A percentile compares a stretch with the other conserved stretches of the same genome.
Conservation (phyloP, 768 basidiomycete genomes). For the Tremella mesenterica region DNA sequence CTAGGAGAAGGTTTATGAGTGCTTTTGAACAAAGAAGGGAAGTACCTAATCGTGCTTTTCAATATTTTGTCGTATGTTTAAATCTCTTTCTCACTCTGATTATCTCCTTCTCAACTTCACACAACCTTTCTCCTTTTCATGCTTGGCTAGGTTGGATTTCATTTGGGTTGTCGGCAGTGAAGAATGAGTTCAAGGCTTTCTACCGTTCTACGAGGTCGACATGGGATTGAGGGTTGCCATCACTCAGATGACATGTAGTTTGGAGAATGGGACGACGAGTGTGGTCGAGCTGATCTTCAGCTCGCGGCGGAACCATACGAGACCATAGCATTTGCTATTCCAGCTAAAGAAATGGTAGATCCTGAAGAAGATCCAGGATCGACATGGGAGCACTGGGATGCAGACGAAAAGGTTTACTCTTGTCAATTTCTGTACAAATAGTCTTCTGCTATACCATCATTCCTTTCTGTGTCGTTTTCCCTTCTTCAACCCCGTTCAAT, state of each 20-base stretch:
- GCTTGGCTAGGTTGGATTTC: not conserved
- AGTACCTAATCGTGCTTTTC: constrained; percentile 89
- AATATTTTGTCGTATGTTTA: constrained; percentile 82
- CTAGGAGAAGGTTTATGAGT: constrained; percentile 87
- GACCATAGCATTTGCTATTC: constrained; percentile 97
- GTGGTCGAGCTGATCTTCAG: constrained; percentile 47
- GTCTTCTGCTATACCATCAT: no score
- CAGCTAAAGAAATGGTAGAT: constrained; percentile 74
- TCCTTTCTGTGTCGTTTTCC: no score
- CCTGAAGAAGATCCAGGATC: constrained; percentile 68
- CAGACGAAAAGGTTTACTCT: constrained; percentile 96
- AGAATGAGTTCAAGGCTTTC: no score
- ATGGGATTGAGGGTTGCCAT: no score
- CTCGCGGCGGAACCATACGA: constrained; percentile 99
- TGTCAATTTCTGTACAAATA: constrained; percentile 87
- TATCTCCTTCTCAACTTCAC: not conserved
- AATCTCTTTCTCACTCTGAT: not conserved
- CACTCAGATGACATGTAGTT: no score
- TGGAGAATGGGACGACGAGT: not conserved
- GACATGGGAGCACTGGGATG: constrained; percentile 97
- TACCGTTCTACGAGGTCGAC: no score
- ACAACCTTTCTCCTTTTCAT: no score
- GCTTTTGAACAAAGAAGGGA: constrained; percentile 96
- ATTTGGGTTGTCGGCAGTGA: not conserved
- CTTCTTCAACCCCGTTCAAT: no score